Conservation (phyloP, 2,329 filamentous ascomycete genomes). For the Aaosphaeria pasadenensis region DNA sequence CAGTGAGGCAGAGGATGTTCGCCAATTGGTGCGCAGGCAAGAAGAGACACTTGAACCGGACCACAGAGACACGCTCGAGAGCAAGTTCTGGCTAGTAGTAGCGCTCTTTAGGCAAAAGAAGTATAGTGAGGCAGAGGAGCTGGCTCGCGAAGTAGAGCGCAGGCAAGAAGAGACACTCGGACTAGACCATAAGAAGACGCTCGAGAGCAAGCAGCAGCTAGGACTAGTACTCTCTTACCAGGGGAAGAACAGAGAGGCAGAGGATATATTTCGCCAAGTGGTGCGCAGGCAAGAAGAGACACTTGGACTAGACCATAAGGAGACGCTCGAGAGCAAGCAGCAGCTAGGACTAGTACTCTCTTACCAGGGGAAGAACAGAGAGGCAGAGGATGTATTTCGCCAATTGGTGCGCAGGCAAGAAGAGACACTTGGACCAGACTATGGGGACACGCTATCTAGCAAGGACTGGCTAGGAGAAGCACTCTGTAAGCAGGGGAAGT, state of each 20-base stretch:
- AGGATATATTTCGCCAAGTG: slow-evolving; percentile 1
- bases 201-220: slow-evolving; percentile 3
- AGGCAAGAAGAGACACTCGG: slow-evolving; percentile 1
- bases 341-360: slow-evolving; percentile 4
- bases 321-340: slow-evolving; percentile 4
- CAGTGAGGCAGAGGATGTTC: not conserved
- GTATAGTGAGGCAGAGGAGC: slow-evolving; percentile 1
- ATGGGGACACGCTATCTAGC: slow-evolving; percentile 2
- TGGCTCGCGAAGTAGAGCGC: not conserved
- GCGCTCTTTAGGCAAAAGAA: slow-evolving; percentile 1
- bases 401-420: not conserved
- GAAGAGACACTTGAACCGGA: slow-evolving; percentile 3
- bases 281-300: not conserved
- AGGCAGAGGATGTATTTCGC: not conserved
- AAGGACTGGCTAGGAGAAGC: slow-evolving; percentile 4
- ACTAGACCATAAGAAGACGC: not conserved
- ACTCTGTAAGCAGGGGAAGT: slow-evolving; percentile 2
- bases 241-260: not conserved
- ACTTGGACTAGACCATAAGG: slow-evolving; percentile 2
- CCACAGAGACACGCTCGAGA: slow-evolving; percentile 2
- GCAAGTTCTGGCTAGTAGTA: slow-evolving; percentile 3
- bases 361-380: not conserved
- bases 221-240: slow-evolving; percentile 1
- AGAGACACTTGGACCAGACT: slow-evolving; percentile 3
- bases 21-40: not conserved